These are phyloP conservation scores for Petasospora fabianii DNA, from an alignment of 1,139 yeast genomes.

Conservation along the genomic window DNA sequence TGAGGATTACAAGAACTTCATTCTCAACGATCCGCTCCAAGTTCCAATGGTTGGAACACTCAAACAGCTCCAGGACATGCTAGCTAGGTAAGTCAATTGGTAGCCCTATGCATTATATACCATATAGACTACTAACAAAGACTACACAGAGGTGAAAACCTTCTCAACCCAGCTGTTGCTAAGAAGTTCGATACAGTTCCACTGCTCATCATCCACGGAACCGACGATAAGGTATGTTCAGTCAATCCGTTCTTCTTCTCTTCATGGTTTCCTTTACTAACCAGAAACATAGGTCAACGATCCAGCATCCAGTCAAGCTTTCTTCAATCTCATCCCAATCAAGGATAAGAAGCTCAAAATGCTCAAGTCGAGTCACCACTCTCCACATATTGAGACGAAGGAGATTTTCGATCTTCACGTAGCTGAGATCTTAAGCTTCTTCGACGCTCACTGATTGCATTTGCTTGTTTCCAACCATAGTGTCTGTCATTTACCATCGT, in stretches of 20 bases:
- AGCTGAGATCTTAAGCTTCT: constrained; percentile 4
- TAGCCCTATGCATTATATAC: too few species aligned
- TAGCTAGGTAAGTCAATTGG: constrained; percentile 30
- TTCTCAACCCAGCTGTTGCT: constrained; percentile 42
- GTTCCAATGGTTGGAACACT: constrained; percentile 44
- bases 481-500: background rate
- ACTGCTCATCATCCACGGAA: constrained; percentile 53
- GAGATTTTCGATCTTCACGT: constrained; percentile 29
- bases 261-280: constrained; percentile 1
- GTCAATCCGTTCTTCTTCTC: background rate
- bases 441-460: constrained; percentile 7
- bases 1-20: constrained; percentile 42
- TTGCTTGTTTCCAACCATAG: background rate
- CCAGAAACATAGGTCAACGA: constrained; percentile 43
- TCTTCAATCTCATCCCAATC: constrained; percentile 36
- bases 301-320: constrained; percentile 48
- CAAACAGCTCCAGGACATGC: constrained; percentile 59
- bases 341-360: constrained; percentile 26
- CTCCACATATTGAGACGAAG: constrained; percentile 42
- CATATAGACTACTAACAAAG: constrained; percentile 8
- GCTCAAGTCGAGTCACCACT: constrained; percentile 40
- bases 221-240: constrained; percentile 33
- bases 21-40: constrained; percentile 42
- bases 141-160: constrained; percentile 47
- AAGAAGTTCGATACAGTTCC: constrained; percentile 41